Evolutionary conservation across 768 basidiomycete species (phyloP), one percentile per base, ranked within the genome.

Genomic region (Termitomyces sp.): DNA sequence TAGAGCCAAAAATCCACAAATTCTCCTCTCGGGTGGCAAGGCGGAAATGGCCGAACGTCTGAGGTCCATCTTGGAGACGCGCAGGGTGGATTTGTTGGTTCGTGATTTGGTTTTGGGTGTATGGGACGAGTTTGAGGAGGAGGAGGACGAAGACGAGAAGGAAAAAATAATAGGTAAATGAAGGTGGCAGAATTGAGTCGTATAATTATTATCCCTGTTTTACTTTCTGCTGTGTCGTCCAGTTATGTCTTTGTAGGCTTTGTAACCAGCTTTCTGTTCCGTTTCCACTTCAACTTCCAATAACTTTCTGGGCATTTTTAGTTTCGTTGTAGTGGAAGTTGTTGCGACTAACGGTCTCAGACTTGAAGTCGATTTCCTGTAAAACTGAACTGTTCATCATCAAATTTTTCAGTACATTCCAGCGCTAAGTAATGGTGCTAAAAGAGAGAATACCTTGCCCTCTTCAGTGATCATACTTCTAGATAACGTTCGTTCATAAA

Each of bases 21-120:
- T 52, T 18, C 35, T 52, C 23, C 23, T 16, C 9, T 38, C 35
- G 36, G 50, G 50, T 36, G 50, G 50, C 4, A 52, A 52, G 36
- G 23, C 61, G 14, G 82, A 85, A 66, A 76, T 88, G 77, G 70
- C 68, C 4, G 73, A 74, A 33, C 74, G 85, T 43, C 73, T 88
- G 43, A 61, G 64, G 41, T 67, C 65, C 4, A 68, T 88, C 20
- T 68, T 88, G 61, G 72, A 76, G 63, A 74, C 62, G 58, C 75
- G 86, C 61, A 64, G 73, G 60, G 68, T 71, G 63, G 87, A 89
- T 66, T 64, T 85, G 61, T 59, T 79, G 16, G 83, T 85, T 26
- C 71, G 79, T 55, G 75, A 77, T 44, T 38, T 52, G 75, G 53
- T 82, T 26, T 65, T 64, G 60, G 73, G 68, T 8, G 63, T 38